These are phyloP conservation scores for Dujonia santamariae DNA, from an alignment of 1,139 yeast species.

Conservation along the genomic window DNA sequence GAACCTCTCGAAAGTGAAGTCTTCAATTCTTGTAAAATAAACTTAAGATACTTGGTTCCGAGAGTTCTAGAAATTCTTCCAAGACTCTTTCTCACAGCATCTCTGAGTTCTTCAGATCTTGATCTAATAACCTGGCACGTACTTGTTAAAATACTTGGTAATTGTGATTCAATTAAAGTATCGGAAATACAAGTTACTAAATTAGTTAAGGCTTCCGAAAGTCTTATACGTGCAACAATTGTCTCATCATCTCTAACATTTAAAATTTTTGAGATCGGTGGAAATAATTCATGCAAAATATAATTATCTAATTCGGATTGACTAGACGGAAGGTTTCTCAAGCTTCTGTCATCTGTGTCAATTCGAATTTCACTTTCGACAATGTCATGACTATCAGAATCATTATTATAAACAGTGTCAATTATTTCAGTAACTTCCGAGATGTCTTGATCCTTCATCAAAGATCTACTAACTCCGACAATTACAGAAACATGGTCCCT, in stretches of 20 bases:
- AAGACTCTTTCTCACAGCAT: constrained; percentile 75
- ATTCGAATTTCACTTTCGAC: no score
- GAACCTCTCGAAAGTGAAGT: constrained; percentile 85
- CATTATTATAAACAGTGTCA: not conserved
- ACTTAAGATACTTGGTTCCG: constrained; percentile 73
- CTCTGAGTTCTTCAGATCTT: constrained; percentile 85
- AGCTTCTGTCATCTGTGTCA: no score
- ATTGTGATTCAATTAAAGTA: constrained; percentile 51
- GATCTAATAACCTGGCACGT: constrained; percentile 87
- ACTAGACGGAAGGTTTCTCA: constrained; percentile 27
- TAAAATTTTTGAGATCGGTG: constrained; percentile 59
- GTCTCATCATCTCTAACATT: constrained; percentile 74
- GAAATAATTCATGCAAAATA: constrained; percentile 57
- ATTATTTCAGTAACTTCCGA: not conserved
- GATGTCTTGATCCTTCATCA: constrained; percentile 19
- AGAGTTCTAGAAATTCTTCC: constrained; percentile 61
- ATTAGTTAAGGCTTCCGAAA: constrained; percentile 80
- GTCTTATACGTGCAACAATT: constrained; percentile 67
- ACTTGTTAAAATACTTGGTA: constrained; percentile 82
- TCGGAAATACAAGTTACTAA: constrained; percentile 62
- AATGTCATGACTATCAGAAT: constrained; percentile 17
- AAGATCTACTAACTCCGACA: constrained; percentile 59
- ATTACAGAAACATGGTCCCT: constrained; percentile 62
- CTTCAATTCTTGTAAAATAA: constrained; percentile 73
- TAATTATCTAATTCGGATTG: constrained; percentile 49